Conservation (phyloP, 2,329 filamentous ascomycete genomes). For the Ascocoryne sarcoides region DNA sequence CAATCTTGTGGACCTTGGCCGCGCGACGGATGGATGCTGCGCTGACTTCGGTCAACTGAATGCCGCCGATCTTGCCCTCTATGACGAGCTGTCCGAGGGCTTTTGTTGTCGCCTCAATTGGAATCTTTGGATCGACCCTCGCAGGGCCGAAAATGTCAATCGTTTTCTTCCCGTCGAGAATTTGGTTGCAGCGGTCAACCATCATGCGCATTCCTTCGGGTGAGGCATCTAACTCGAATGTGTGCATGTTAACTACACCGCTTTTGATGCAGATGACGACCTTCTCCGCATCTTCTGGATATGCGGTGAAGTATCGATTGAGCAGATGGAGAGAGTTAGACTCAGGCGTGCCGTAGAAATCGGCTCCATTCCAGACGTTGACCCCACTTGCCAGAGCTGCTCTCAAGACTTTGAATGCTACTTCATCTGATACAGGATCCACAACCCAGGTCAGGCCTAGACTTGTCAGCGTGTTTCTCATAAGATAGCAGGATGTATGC, state of each 20-base stretch:
- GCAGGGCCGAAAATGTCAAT: slow-evolving; percentile 46
- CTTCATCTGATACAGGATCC: slow-evolving; percentile 31
- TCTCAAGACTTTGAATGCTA: slow-evolving; percentile 45
- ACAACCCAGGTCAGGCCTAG: slow-evolving; percentile 21
- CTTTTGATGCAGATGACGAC: slow-evolving; percentile 56
- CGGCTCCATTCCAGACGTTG: slow-evolving; percentile 51
- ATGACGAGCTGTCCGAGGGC: slow-evolving; percentile 29
- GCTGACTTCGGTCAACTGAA: slow-evolving; percentile 33
- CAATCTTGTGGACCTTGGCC: slow-evolving; percentile 29
- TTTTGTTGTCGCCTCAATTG: slow-evolving; percentile 30
- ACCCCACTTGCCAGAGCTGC: slow-evolving; percentile 38
- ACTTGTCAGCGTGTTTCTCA: neutral
- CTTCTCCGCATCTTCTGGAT: slow-evolving; percentile 54
- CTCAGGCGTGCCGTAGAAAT: slow-evolving; percentile 53
- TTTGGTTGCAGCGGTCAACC: slow-evolving; percentile 43
- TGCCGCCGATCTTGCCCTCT: slow-evolving; percentile 34
- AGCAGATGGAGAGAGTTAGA: slow-evolving; percentile 52
- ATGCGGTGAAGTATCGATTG: slow-evolving; percentile 51
- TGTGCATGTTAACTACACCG: slow-evolving; percentile 30
- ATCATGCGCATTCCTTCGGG: slow-evolving; percentile 44
- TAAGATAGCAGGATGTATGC: neutral
- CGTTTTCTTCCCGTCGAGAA: slow-evolving; percentile 37
- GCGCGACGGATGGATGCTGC: slow-evolving; percentile 34
- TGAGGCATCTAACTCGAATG: slow-evolving; percentile 37
- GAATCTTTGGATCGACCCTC: slow-evolving; percentile 36